These are phyloP conservation scores for Brasenia schreberi DNA, from an alignment of 164 flowering plant genomes.

Conservation along the genomic window DNA sequence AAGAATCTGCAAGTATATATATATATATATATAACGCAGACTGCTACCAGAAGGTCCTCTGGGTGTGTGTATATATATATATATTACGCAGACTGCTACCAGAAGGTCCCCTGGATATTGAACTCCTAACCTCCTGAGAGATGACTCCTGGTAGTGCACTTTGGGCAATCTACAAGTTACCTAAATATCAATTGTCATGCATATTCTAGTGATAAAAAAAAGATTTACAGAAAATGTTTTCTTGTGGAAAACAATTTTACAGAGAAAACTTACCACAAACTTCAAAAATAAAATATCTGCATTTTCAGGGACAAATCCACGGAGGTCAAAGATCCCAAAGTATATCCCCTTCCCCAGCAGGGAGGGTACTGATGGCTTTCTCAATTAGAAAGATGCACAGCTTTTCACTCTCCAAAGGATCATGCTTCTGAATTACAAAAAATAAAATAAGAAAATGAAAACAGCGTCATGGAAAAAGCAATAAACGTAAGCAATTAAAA, in stretches of 20 bases:
- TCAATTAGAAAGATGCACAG: slow-evolving; percentile 70
- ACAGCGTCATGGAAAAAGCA: not conserved
- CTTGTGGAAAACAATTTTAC: not conserved
- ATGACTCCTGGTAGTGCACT: too few species aligned
- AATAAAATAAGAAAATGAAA: not conserved
- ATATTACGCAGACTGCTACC: too few species aligned
- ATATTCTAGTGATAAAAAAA: too few species aligned
- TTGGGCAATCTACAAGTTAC: too few species aligned
- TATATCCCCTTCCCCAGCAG: slow-evolving; percentile 57
- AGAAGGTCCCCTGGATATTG: too few species aligned
- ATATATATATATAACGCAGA: too few species aligned
- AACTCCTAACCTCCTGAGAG: too few species aligned
- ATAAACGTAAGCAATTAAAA: too few species aligned
- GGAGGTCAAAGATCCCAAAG: slow-evolving; percentile 75
- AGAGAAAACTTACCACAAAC: slow-evolving; percentile 48
- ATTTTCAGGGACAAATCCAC: slow-evolving; percentile 57
- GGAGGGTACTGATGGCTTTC: slow-evolving; percentile 66
- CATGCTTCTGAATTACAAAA: slow-evolving; percentile 33
- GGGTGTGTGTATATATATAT: too few species aligned
- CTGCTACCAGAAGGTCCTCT: too few species aligned
- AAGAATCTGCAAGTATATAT: too few species aligned
- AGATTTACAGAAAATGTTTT: not conserved
- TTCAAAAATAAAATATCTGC: slow-evolving; percentile 67
- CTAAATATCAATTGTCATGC: too few species aligned
- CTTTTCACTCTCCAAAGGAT: slow-evolving; percentile 48